Percentiles rank a stretch among this genome's conserved stretches.
These are phyloP conservation scores for Udeniomyces megalosporus DNA, from an alignment of 768 basidiomycete genomes.

Conservation along the genomic window DNA sequence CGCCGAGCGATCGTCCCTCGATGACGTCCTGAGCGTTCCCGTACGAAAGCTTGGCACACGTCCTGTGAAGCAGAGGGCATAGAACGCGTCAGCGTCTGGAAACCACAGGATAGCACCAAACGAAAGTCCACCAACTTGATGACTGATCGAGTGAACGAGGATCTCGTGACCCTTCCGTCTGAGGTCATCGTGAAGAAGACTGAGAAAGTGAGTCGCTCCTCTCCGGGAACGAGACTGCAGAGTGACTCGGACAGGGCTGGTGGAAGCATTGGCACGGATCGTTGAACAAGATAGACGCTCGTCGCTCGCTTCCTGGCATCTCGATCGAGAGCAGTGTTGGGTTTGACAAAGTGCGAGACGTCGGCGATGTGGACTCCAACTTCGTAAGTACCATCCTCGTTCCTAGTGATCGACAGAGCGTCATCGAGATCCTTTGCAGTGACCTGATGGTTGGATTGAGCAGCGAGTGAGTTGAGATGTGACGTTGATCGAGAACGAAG, in stretches of 20 bases:
- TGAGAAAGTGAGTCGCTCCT: conserved; percentile 82
- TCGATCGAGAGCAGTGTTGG: conserved; percentile 76
- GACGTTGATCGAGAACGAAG: neutral
- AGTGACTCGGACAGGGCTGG: conserved; percentile 81
- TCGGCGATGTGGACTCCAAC: conserved; percentile 93
- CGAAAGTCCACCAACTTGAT: conserved; percentile 47
- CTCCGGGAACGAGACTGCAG: conserved; percentile 75
- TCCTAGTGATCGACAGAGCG: conserved; percentile 70
- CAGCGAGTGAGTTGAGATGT: neutral
- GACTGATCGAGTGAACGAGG: conserved; percentile 85
- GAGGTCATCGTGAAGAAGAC: conserved; percentile 68
- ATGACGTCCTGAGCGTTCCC: conserved; percentile 64
- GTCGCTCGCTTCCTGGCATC: conserved; percentile 87
- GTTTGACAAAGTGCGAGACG: conserved; percentile 63
- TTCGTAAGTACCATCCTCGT: conserved; percentile 83
- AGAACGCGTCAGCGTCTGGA: neutral
- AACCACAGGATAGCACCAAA: neutral
- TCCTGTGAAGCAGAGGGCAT: conserved; percentile 36
- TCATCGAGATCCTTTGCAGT: conserved; percentile 87
- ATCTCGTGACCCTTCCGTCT: conserved; percentile 66
- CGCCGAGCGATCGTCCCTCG: conserved; percentile 47
- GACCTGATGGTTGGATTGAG: neutral
- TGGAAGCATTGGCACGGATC: conserved; percentile 92
- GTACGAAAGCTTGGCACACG: conserved; percentile 73
- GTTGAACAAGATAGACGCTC: conserved; percentile 90